Evolutionary conservation across 2,329 filamentous ascomycete species (phyloP), one percentile per base, ranked within the genome.

Genomic region (Pezicula neosporulosa): DNA sequence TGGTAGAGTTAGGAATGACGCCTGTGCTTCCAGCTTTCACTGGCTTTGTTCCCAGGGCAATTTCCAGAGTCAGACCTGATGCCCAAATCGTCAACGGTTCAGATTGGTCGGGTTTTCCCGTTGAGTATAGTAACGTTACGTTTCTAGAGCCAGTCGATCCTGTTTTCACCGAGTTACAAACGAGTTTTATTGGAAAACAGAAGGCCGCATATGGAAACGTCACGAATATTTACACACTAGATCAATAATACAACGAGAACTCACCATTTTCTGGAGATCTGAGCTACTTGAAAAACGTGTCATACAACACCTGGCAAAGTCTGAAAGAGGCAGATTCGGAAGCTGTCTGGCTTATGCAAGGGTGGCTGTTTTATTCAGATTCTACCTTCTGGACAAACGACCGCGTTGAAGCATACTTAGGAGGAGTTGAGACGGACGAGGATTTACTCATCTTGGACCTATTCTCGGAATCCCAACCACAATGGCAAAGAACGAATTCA

Each of bases 201-300:
- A 66, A 66, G 7, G 64, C 64, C 5, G 69, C 69, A 7, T 78
- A 75, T 56, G 76, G 77, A 2, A 74, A 77, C 52, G 68, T 78
- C 37, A 74, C 70, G 5, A 65, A 69, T 42, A 69, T 77, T 50
- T 80, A 77, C 56, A 76, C 76, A 0, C 67, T 79, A 7, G 77
- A 79, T 54, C 77, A 79, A 56, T 79, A 79, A 56, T 79, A 76
- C 62, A 79, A 79, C 50, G 77, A 80, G 60, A 77, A 77, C 51
- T 61, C 70, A 24, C 76, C 77, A 0, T 70, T 63, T 44, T 77
- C 73, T 1, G 72, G 73, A 6, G 72, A 77, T 46, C 52, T 68
- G 1, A 64, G 62, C 21, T 77, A 77, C 51, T 65, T 78, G 10
- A 62, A 58, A 12, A 73, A 72, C 36, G 63, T 78, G n/a, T 61